A percentile compares a stretch with the other conserved stretches of the same genome.
Conservation (phyloP, 306 rosid species). For the Rosa multiflora region DNA sequence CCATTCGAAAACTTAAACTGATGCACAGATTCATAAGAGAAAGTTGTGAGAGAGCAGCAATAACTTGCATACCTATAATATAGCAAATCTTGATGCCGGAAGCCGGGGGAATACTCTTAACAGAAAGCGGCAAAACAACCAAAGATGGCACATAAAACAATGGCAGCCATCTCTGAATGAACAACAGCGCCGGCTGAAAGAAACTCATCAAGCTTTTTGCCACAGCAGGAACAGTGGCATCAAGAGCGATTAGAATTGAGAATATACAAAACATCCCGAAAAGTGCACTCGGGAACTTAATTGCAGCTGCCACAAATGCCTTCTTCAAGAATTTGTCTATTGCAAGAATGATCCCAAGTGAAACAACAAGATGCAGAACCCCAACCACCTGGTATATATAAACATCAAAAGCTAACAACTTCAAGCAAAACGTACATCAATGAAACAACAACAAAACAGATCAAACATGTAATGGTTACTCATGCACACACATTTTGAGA, state of each 20-base stretch:
- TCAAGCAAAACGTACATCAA: not conserved
- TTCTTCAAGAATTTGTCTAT: constrained; percentile 57
- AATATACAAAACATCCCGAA: constrained; percentile 97
- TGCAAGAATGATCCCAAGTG: constrained; percentile 71
- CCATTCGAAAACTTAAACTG: not conserved
- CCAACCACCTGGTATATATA: constrained; percentile 47
- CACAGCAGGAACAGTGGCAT: constrained; percentile 62
- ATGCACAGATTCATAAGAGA: not conserved
- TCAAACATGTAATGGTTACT: not conserved
- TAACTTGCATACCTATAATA: constrained; percentile 56
- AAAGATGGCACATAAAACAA: constrained; percentile 88
- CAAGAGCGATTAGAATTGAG: constrained; percentile 62
- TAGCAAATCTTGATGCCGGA: constrained; percentile 80
- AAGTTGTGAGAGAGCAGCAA: not conserved
- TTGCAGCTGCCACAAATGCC: constrained; percentile 72
- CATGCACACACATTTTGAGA: constrained; percentile 33
- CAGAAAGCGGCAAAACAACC: constrained; percentile 84
- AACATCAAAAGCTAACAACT: not conserved
- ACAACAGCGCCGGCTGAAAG: constrained; percentile 82
- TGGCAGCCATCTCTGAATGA: constrained; percentile 95
- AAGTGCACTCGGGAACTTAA: constrained; percentile 89
- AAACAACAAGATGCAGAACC: constrained; percentile 58
- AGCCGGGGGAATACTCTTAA: constrained; percentile 80
- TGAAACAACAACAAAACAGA: not conserved
- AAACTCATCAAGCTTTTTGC: constrained; percentile 64